These are phyloP conservation scores for Boechera retrofracta DNA, from an alignment of 345 rosid species.

Conservation along the genomic window DNA sequence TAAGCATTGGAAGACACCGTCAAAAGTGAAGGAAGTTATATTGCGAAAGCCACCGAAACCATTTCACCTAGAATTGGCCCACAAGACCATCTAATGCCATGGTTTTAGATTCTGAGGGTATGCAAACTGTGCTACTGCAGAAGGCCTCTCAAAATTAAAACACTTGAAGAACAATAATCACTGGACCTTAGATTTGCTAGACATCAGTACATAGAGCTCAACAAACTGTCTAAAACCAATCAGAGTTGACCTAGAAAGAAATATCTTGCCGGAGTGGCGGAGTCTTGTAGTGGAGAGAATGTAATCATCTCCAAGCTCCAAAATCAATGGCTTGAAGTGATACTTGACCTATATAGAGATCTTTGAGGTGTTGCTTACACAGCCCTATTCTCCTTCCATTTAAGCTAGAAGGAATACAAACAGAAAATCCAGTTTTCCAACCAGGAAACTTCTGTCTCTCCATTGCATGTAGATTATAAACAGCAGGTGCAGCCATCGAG, in stretches of 20 bases:
- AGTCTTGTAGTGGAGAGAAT: slow-evolving; percentile 7
- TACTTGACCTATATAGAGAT: slow-evolving; percentile 70
- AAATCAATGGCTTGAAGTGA: slow-evolving; percentile 86
- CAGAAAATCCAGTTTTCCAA: slow-evolving; percentile 90
- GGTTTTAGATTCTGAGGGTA: slow-evolving; percentile 22
- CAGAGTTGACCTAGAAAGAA: neutral
- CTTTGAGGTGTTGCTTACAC: slow-evolving; percentile 74
- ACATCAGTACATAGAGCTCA: slow-evolving; percentile 7
- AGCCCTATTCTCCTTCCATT: slow-evolving; percentile 78
- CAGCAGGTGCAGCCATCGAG: slow-evolving; percentile 65
- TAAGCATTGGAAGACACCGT: slow-evolving; percentile 13
- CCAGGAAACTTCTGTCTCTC: slow-evolving; percentile 93
- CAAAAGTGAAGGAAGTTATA: slow-evolving; percentile 9
- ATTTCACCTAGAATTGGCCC: slow-evolving; percentile 26
- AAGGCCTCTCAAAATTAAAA: neutral
- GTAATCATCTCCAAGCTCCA: slow-evolving; percentile 66
- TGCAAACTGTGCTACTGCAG: slow-evolving; percentile 29
- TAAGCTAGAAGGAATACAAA: slow-evolving; percentile 83
- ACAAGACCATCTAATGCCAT: slow-evolving; percentile 24
- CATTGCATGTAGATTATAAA: slow-evolving; percentile 84
- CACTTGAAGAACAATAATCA: slow-evolving; percentile 20
- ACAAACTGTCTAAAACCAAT: slow-evolving; percentile 25
- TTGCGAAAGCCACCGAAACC: neutral
- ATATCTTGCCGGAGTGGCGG: slow-evolving; percentile 35
- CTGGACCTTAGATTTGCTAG: slow-evolving; percentile 23